Percentiles rank a stretch among this genome's conserved stretches.
Conservation (phyloP, 345 rosid species). For the Camelina sativa region DNA sequence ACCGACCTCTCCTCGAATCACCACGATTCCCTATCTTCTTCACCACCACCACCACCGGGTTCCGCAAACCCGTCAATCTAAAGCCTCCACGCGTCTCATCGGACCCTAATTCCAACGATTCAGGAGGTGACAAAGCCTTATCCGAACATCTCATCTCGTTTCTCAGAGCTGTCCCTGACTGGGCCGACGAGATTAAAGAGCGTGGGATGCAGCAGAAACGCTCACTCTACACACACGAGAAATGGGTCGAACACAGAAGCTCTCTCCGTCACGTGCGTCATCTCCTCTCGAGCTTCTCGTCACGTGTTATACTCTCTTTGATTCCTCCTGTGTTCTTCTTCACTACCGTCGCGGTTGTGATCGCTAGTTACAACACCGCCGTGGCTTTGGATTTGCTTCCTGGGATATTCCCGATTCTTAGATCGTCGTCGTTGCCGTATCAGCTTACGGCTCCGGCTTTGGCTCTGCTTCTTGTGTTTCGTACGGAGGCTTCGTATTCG, state of each 20-base stretch:
- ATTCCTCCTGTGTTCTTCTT: constrained; percentile 82
- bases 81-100: constrained; percentile 40
- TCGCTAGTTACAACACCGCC: constrained; percentile 73
- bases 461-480: constrained; percentile 82
- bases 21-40: constrained; percentile 42
- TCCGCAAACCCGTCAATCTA: constrained; percentile 34
- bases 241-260: constrained; percentile 84
- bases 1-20: constrained; percentile 41
- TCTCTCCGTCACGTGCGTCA: constrained; percentile 84
- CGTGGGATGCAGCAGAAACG: constrained; percentile 80
- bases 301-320: constrained; percentile 81
- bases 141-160: constrained; percentile 34
- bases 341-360: constrained; percentile 60
- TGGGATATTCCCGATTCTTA: constrained; percentile 64
- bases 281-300: constrained; percentile 69
- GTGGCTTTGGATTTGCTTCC: constrained; percentile 69
- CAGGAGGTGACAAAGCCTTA: constrained; percentile 2
- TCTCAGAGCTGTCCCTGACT: constrained; percentile 72
- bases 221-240: constrained; percentile 71
- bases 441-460: constrained; percentile 91
- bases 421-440: constrained; percentile 81
- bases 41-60: constrained; percentile 44
- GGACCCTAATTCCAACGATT: constrained; percentile 34
- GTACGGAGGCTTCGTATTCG: constrained; percentile 94
- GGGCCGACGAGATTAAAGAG: constrained; percentile 86